Evolutionary conservation across 768 basidiomycete species (phyloP), one percentile per base, ranked within the genome.

Genomic region (Russula virescens): DNA sequence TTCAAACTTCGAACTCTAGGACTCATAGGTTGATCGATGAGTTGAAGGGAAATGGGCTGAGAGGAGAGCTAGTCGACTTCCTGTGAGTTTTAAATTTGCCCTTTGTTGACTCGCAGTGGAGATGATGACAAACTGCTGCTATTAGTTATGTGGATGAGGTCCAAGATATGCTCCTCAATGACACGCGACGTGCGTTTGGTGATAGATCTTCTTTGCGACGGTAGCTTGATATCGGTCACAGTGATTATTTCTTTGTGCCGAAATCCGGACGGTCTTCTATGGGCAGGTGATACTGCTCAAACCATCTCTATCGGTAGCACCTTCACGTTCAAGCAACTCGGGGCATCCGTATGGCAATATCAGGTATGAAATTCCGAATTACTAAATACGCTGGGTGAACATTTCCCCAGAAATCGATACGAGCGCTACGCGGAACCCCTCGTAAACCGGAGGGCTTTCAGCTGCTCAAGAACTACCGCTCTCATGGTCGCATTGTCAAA

Each of bases 241-340:
- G 88, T 90, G 4, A 71, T 90, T 45, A 75, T 87, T 34, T 75
- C 76, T 0, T 69, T 90, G n/a, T 89, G 86, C 63, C 71, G 72
- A 13, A 89, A 89, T 67, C 79, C 81, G 0, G 75, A 87, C 55
- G 88, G 88, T 0, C 72, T 89, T 21, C 86, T 90, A 64, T 89
- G 87, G 86, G 88, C 87, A 1, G 89, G 89, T 0, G 89, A 91
- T 68, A 89, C 89, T 0, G 87, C 89, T 0, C 89, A 91, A 65
- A 87, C 88, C 0, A 90, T 91, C 43, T 83, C 86, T 0, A 79
- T 81, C 0, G 89, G 88, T 2, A 87, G 85, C 64, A 80, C 86
- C 0, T 91, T 91, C 66, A 75, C 83, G 11, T 91, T 91, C 69
- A 75, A 86, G 58, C 86, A 89, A 48, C 69, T 91, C 55, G 89